These are phyloP conservation scores for Magnusiomyces starmeri DNA, from an alignment of 1,139 yeast genomes.

Conservation along the genomic window DNA sequence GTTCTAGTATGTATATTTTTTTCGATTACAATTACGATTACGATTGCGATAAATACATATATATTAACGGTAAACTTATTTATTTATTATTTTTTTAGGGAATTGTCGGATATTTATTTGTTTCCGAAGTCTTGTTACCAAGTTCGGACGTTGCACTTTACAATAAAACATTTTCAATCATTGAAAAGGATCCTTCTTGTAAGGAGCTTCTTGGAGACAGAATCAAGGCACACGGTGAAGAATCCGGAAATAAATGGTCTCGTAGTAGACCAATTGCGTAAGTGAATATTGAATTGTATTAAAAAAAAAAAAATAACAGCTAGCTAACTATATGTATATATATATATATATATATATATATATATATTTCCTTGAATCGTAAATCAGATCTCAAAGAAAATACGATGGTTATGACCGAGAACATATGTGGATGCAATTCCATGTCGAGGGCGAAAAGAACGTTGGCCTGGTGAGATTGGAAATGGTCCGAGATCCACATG, in stretches of 20 bases:
- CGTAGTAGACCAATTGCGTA: slow-evolving; percentile 71
- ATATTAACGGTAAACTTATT: too few species aligned
- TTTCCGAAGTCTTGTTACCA: slow-evolving; percentile 75
- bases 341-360: too few species aligned
- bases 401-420: slow-evolving; percentile 68
- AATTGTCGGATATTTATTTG: slow-evolving; percentile 66
- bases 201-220: slow-evolving; percentile 53
- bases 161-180: slow-evolving; percentile 72
- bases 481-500: slow-evolving; percentile 35
- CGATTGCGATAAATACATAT: too few species aligned
- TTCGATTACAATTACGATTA: too few species aligned
- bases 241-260: slow-evolving; percentile 68
- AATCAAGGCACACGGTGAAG: slow-evolving; percentile 79
- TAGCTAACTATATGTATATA: background rate
- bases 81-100: slow-evolving; percentile 27
- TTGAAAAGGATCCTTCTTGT: slow-evolving; percentile 60
- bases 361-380: too few species aligned
- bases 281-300: background rate
- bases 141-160: slow-evolving; percentile 88
- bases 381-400: slow-evolving; percentile 32
- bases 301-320: background rate
- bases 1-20: slow-evolving; percentile 35
- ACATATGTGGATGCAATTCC: slow-evolving; percentile 77
- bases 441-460: slow-evolving; percentile 56
- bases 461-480: slow-evolving; percentile 16